phyloP scores from a whole-genome alignment of 352 stramenopile species.

The Pythium grandisporangium region DNA sequence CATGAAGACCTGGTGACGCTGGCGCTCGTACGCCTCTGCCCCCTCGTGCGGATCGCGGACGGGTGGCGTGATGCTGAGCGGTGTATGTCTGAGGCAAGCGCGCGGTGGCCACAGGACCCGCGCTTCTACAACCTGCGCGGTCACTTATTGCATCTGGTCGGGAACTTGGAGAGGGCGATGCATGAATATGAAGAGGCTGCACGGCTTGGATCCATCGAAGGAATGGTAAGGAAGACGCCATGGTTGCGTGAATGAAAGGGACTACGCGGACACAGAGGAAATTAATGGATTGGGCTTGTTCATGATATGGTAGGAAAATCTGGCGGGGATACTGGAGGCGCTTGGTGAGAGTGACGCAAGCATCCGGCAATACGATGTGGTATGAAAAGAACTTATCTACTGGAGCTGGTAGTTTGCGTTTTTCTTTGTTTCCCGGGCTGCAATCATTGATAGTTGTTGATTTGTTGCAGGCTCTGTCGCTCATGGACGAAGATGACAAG shows the following conservation, averaged over 20 bases:
- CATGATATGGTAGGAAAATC: neutral
- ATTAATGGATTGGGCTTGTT: neutral
- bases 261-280: too few relatives aligned
- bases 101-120: slow-evolving; percentile 39
- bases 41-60: slow-evolving; percentile 38
- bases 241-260: neutral
- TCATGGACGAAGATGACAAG: neutral
- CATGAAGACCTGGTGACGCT: slow-evolving; percentile 22
- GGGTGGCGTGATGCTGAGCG: slow-evolving; percentile 33
- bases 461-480: neutral
- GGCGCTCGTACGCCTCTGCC: slow-evolving; percentile 30
- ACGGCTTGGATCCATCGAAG: slow-evolving; percentile 26
- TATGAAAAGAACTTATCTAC: slow-evolving; percentile 19
- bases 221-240: slow-evolving; percentile 22
- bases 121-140: slow-evolving; percentile 52
- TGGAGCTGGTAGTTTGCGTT: neutral
- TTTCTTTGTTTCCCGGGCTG: neutral
- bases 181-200: slow-evolving; percentile 41
- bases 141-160: slow-evolving; percentile 34
- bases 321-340: slow-evolving; percentile 41
- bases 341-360: slow-evolving; percentile 47
- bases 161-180: slow-evolving; percentile 46
- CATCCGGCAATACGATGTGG: slow-evolving; percentile 39
- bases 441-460: neutral
- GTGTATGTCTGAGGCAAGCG: slow-evolving; percentile 38